Evolutionary conservation across 108 stramenopile genomes (phyloP).

Genomic region (Nitzschia sp.): DNA sequence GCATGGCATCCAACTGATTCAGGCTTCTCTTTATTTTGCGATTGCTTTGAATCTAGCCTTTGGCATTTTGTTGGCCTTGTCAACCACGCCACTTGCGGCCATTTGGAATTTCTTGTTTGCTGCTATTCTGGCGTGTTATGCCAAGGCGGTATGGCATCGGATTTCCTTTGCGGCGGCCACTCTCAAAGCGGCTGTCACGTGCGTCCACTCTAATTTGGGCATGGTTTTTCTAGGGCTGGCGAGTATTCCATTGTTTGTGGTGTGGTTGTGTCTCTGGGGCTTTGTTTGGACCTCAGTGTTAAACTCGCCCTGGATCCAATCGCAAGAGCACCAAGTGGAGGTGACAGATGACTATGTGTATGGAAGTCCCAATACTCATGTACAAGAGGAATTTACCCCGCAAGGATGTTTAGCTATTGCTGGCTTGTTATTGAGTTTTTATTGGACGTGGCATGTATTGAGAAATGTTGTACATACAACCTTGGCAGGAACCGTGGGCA

Average conservation of each 20-base stretch:
- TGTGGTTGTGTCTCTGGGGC: slow-evolving; percentile 41
- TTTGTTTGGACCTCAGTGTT: slow-evolving; percentile 39
- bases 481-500: slow-evolving; percentile 79
- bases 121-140: slow-evolving; percentile 3
- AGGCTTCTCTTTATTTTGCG: slow-evolving; percentile 51
- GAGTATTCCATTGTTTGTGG: slow-evolving; percentile 43
- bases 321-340: slow-evolving; percentile 54
- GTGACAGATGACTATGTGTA: slow-evolving; percentile 49
- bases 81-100: slow-evolving; percentile 1
- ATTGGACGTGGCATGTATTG: slow-evolving; percentile 79
- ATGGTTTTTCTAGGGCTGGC: slow-evolving; percentile 55
- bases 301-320: slow-evolving; percentile 44
- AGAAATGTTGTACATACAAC: slow-evolving; percentile 80
- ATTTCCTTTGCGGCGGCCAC: slow-evolving; percentile 79
- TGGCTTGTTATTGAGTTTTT: slow-evolving; percentile 62
- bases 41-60: slow-evolving; percentile 8
- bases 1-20: slow-evolving; percentile 56
- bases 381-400: slow-evolving; percentile 41
- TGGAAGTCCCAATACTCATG: slow-evolving; percentile 42
- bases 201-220: slow-evolving; percentile 55
- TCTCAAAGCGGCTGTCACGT: slow-evolving; percentile 50
- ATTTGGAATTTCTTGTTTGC: slow-evolving; percentile 13
- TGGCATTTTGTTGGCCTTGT: background rate
- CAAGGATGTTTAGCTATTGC: slow-evolving; percentile 36
- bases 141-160: slow-evolving; percentile 37